Base-by-base conservation (phyloP, 805 yeast species). In the Phaffomyces thermotolerans region DNA sequence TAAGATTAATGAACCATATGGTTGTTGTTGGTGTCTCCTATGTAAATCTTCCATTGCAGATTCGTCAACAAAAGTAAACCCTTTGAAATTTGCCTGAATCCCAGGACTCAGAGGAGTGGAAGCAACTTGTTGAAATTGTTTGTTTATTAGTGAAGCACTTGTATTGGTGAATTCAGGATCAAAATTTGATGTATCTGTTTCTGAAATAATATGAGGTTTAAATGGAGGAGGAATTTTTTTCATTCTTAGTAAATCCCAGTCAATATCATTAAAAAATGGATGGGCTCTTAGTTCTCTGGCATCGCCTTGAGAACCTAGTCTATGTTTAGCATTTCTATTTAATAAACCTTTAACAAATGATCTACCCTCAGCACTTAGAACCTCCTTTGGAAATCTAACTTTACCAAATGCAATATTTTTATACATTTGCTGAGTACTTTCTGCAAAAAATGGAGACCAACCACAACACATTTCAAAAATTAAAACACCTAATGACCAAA, bases 381-480 rank as follows among this genome's bases (percentile, higher is more conserved):
- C 95, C 61, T 93, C 99, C 63, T 91, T 88, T 40, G 99, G 99
- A 65, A 93, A 93, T 58, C 96, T 76, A 37, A 93, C 98, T 64
- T 91, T 93, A 50, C 99, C 99, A 66, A 89, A 93, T 5, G 98
- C 99, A 69, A 93, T 93, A 67, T 93, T 93, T 69, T 91, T 93
- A 68, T 93, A 93, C 99, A 93, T 93, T 65, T 93, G 96, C 69
- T 93, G 98, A 40, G 95, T 89, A 64, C 88, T 91, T 50, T 91
- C 97, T 24, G 98, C 99, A 59, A 88, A 93, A 64, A 93, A 93
- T 43, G 99, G 99, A 5, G 96, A 85, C 99, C 98, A 93, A 41
- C 99, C 99, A 68, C 98, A 93, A 65, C 98, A 90, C 99, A 93
- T 93, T 68, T 93, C 99, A 65, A 93, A 93, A 37, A 93, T 89